These are phyloP conservation scores for Albugo laibachii DNA, from an alignment of 352 stramenopile species.

Conservation along the genomic window DNA sequence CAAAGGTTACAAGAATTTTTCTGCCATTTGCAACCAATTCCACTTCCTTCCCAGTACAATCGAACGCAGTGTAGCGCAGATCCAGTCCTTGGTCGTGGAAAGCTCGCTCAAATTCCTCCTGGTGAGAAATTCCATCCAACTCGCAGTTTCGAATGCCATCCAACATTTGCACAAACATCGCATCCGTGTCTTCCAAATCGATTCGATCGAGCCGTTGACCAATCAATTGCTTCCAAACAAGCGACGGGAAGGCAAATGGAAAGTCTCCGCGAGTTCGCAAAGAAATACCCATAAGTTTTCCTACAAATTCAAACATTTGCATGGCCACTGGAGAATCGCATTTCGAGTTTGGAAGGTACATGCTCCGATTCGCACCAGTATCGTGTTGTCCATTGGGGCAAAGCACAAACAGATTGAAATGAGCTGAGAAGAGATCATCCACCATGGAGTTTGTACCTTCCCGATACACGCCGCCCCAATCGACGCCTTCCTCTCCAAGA, in stretches of 20 bases:
- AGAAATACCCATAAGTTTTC: conserved; percentile 87
- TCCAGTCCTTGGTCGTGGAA: conserved; percentile 43
- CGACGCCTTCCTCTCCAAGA: conserved; percentile 71
- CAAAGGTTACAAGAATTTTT: conserved; percentile 47
- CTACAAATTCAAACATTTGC: conserved; percentile 88
- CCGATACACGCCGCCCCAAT: conserved; percentile 79
- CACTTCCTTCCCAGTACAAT: conserved; percentile 63
- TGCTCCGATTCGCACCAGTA: conserved; percentile 63
- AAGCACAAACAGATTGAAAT: conserved; percentile 72
- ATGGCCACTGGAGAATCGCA: conserved; percentile 74
- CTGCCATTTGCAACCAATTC: conserved; percentile 67
- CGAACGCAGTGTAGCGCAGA: conserved; percentile 59
- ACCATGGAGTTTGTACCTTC: conserved; percentile 80
- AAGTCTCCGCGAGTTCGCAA: conserved; percentile 84
- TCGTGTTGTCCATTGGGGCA: conserved; percentile 77
- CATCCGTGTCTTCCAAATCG: conserved; percentile 80
- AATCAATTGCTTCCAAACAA: conserved; percentile 88
- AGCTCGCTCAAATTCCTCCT: conserved; percentile 55
- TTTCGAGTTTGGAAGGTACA: conserved; percentile 79
- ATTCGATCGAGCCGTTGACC: conserved; percentile 42
- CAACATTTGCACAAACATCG: conserved; percentile 80
- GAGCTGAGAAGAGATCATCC: conserved; percentile 68
- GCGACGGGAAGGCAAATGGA: conserved; percentile 78
- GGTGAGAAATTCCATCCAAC: conserved; percentile 50
- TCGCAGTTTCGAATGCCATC: conserved; percentile 73